phyloP scores from a whole-genome alignment of 2,329 filamentous ascomycete species.

The Fusarium sp. region DNA sequence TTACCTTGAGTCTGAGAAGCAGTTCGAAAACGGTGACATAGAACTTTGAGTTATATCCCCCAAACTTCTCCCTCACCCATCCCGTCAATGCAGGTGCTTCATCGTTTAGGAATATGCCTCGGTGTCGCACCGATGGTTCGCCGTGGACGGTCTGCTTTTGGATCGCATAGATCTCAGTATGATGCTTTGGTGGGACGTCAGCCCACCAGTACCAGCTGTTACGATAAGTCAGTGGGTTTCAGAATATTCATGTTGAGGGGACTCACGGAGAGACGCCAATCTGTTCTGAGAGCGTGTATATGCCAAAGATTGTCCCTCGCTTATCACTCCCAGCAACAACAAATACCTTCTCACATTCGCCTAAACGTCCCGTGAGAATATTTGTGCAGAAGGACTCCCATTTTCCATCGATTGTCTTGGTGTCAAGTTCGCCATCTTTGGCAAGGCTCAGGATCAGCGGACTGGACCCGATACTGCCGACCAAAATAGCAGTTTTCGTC shows the following conservation, averaged over 20 bases:
- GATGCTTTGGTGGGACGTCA: slow-evolving; percentile 22
- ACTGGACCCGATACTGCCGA: slow-evolving; percentile 16
- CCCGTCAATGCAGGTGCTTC: slow-evolving; percentile 59
- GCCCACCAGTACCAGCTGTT: slow-evolving; percentile 42
- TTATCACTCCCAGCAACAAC: slow-evolving; percentile 26
- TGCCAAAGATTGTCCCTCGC: slow-evolving; percentile 23
- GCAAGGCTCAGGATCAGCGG: background rate
- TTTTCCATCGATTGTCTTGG: background rate
- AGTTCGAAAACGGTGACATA: slow-evolving; percentile 73
- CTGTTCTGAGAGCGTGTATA: slow-evolving; percentile 30
- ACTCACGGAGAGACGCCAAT: slow-evolving; percentile 35
- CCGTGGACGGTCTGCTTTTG: slow-evolving; percentile 47
- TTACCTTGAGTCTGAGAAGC: slow-evolving; percentile 38
- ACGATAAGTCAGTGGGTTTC: fast-evolving
- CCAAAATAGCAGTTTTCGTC: background rate
- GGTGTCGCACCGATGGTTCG: slow-evolving; percentile 67
- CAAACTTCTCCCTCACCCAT: slow-evolving; percentile 64
- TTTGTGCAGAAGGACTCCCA: slow-evolving; percentile 28
- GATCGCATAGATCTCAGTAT: background rate
- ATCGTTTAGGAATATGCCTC: slow-evolving; percentile 72
- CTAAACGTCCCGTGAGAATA: background rate
- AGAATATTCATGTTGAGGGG: fast-evolving
- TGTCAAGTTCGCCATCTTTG: background rate
- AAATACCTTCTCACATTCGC: background rate
- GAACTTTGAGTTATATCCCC: slow-evolving; percentile 66